Evolutionary conservation across 2,329 filamentous ascomycete species (phyloP), one percentile per base, ranked within the genome.

Genomic region (Hymenoscyphus scutula): DNA sequence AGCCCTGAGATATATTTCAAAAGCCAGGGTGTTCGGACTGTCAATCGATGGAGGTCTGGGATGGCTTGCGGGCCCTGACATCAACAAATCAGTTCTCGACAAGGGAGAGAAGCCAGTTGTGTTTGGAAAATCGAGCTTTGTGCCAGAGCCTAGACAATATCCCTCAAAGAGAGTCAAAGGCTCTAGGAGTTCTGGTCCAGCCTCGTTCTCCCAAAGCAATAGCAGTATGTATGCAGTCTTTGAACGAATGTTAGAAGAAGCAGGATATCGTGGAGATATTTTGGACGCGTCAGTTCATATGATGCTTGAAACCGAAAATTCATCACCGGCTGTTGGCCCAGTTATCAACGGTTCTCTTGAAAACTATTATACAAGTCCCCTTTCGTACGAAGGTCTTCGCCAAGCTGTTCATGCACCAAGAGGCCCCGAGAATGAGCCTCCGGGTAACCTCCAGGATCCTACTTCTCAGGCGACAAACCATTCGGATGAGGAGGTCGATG

Each of bases 1-100:
- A 37, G 86, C 87, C 2, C 81, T 91, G 61, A 77, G 78, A 11
- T 82, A 81, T 59, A 78, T 90, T 1, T 75, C 72, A 1, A 78
- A 80, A 8, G 82, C 88, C 2, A 79, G 77, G 38, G 86, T 89
- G 64, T 79, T 91, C n/a, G 88, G 84, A 0, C 74, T 91, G 3
- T 89, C 85, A 19, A 80, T 89, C 48, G 85, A 89, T 70, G 86
- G 82, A 61, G 87, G 88, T 10, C 78, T 90, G 41, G 89, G 89
- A 11, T 90, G 86, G 79, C 79, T 91, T 11, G 77, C 77, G 55
- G 87, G 87, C 0, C 84, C 87, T 1, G 86, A 89, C 71, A 75
- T 80, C 19, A 80, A 80, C 54, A 76, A 77, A 5, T 76, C 82
- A 23, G 76, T 82, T 55, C 75, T 78, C 19, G 76, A 67, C 5